These are phyloP conservation scores for Stromatinia cepivora DNA, from an alignment of 2,329 filamentous ascomycete species.

Conservation along the genomic window DNA sequence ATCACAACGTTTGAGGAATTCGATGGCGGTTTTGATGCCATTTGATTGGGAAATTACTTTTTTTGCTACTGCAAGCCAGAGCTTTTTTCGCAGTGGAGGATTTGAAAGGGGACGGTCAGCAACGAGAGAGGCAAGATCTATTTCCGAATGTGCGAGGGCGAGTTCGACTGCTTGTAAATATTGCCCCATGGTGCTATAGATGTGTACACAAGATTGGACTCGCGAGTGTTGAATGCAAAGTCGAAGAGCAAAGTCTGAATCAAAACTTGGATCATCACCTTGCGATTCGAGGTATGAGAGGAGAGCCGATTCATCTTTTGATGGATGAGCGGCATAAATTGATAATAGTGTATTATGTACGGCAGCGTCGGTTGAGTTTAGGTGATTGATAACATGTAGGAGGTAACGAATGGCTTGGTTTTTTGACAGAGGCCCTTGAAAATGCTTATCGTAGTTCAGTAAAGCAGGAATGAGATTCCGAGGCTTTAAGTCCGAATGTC, in stretches of 20 bases:
- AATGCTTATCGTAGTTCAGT: slow-evolving; percentile 86
- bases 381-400: slow-evolving; percentile 86
- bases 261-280: slow-evolving; percentile 81
- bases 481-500: slow-evolving; percentile 80
- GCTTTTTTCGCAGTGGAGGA: slow-evolving; percentile 79
- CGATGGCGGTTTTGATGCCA: slow-evolving; percentile 89
- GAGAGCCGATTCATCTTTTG: slow-evolving; percentile 79
- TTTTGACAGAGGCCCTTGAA: slow-evolving; percentile 64
- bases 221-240: slow-evolving; percentile 93
- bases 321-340: slow-evolving; percentile 85
- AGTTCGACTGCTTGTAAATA: slow-evolving; percentile 92
- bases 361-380: slow-evolving; percentile 76
- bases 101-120: slow-evolving; percentile 83
- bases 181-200: slow-evolving; percentile 95
- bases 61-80: slow-evolving; percentile 93
- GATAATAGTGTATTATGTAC: slow-evolving; percentile 97
- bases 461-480: slow-evolving; percentile 89
- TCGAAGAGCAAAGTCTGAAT: slow-evolving; percentile 92
- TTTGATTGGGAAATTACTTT: slow-evolving; percentile 86
- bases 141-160: slow-evolving; percentile 82
- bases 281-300: slow-evolving; percentile 89
- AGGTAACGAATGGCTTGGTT: slow-evolving; percentile 96
- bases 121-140: slow-evolving; percentile 85
- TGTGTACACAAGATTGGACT: slow-evolving; percentile 92
- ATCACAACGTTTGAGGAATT: slow-evolving; percentile 89